Conservation (phyloP, 2,329 filamentous ascomycete species). For the Chaetothyriales sp. region DNA sequence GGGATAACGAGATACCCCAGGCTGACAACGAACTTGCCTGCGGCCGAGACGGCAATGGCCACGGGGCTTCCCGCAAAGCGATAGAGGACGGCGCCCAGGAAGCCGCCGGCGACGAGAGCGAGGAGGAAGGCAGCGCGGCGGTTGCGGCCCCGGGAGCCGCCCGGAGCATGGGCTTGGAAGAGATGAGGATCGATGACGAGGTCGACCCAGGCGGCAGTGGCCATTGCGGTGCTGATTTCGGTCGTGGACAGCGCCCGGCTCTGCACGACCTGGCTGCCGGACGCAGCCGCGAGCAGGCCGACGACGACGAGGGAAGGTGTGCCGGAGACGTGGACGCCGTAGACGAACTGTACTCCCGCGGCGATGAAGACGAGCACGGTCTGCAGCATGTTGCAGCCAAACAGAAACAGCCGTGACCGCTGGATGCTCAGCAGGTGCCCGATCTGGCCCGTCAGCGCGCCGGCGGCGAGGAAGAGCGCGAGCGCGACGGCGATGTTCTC, state of each 20-base stretch:
- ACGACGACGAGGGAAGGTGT: constrained; percentile 32
- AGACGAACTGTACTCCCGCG: constrained; percentile 22
- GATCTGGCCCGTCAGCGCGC: constrained; percentile 41
- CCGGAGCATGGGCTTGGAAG: constrained; percentile 29
- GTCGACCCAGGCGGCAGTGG: constrained; percentile 48
- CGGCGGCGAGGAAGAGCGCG: constrained; percentile 41
- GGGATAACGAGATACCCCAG: constrained; percentile 8
- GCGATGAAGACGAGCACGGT: constrained; percentile 39
- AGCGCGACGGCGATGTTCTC: constrained; percentile 42
- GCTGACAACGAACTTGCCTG: constrained; percentile 9
- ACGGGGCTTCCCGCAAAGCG: constrained; percentile 4
- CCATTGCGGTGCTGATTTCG: constrained; percentile 51
- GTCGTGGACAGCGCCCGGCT: constrained; percentile 40
- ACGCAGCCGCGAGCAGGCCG: constrained; percentile 38
- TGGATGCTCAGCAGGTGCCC: constrained; percentile 36
- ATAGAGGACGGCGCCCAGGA: constrained; percentile 32
- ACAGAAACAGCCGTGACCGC: constrained; percentile 38
- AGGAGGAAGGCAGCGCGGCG: constrained; percentile 37
- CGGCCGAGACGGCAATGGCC: constrained; percentile 5
- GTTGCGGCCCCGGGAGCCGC: constrained; percentile 28
- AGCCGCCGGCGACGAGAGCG: constrained; percentile 33
- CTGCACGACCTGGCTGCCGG: constrained; percentile 46
- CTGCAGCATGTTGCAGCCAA: constrained; percentile 41
- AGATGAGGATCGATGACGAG: constrained; percentile 41
- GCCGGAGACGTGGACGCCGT: constrained; percentile 25